Conservation (phyloP, 2,329 filamentous ascomycete genomes). For the Parafenestella ontariensis region DNA sequence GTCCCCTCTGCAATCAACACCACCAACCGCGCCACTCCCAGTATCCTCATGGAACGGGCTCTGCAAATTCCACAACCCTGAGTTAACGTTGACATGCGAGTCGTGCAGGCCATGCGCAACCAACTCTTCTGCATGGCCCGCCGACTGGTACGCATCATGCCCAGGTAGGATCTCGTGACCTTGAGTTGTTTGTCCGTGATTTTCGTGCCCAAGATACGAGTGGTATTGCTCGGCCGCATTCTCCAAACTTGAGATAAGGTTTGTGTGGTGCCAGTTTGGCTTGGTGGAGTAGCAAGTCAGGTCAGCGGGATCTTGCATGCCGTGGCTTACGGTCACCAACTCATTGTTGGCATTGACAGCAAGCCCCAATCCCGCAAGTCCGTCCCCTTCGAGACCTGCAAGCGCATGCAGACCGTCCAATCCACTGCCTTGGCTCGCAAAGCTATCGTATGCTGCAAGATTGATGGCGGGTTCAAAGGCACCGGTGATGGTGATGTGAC, state of each 20-base stretch:
- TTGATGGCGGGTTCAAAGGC: conserved; percentile 46
- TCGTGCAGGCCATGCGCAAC: conserved; percentile 21
- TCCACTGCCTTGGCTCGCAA: conserved; percentile 5
- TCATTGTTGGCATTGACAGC: conserved; percentile 19
- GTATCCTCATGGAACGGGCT: conserved; percentile 37
- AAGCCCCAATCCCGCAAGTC: conserved; percentile 20
- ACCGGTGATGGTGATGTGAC: conserved; percentile 47
- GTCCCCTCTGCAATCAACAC: conserved; percentile 6
- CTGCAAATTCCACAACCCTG: conserved; percentile 36
- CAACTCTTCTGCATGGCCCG: conserved; percentile 9
- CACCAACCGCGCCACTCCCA: conserved; percentile 18
- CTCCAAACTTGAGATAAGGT: conserved; percentile 31
- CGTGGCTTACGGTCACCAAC: conserved; percentile 14
- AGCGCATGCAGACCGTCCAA: conserved; percentile 19
- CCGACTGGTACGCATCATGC: conserved; percentile 1
- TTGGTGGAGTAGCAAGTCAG: conserved; percentile 31
- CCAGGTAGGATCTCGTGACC: conserved; percentile 4
- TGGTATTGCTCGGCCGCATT: conserved; percentile 29
- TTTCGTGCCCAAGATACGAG: neutral
- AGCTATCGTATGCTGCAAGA: conserved; percentile 29
- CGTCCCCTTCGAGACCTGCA: conserved; percentile 24
- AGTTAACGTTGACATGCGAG: conserved; percentile 11
- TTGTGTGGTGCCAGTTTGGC: conserved; percentile 27
- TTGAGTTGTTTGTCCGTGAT: conserved; percentile 1
- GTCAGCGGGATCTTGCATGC: conserved; percentile 6